A percentile compares a stretch with the other conserved stretches of the same genome.
Evolutionary conservation across 208 protist genomes (phyloP).

Genomic region (Acanthamoeba rhysodes): DNA sequence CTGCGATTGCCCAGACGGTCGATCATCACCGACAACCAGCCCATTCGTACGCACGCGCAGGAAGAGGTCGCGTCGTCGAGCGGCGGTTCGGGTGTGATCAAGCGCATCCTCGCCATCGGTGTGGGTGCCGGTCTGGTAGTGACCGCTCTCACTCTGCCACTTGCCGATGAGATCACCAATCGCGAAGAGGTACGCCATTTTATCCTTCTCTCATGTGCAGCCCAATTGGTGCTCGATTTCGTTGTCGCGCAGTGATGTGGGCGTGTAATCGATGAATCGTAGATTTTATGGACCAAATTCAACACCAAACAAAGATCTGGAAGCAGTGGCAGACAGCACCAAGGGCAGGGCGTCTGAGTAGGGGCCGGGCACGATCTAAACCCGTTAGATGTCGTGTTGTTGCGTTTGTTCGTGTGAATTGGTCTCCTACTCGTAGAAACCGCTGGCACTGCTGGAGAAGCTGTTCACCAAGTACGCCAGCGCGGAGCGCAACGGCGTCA

Average conservation of each 20-base stretch:
- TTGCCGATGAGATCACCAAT: constrained; percentile 15
- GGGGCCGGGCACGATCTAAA: not conserved
- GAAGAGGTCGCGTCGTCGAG: not conserved
- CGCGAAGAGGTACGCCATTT: constrained; percentile 30
- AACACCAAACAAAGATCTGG: no score
- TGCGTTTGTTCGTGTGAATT: not conserved
- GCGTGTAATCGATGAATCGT: no score
- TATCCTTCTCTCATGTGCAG: not conserved
- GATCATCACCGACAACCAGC: constrained; percentile 59
- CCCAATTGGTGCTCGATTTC: not conserved
- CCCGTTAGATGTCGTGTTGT: not conserved
- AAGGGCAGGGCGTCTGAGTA: no score
- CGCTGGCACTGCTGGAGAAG: constrained; percentile 43
- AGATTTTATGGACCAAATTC: not conserved
- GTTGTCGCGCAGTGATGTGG: not conserved
- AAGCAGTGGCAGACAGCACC: no score
- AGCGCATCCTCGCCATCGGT: not conserved
- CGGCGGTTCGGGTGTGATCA: not conserved
- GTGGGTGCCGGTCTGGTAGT: constrained; percentile 49
- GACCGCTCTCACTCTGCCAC: constrained; percentile 6
- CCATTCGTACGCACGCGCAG: not conserved
- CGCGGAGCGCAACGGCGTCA: constrained; percentile 67
- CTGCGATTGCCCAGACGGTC: not conserved
- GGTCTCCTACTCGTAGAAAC: not conserved
- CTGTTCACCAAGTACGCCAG: constrained; percentile 64